Evolutionary conservation across 768 basidiomycete genomes (phyloP).

Genomic region (Coprinellus micaceus): DNA sequence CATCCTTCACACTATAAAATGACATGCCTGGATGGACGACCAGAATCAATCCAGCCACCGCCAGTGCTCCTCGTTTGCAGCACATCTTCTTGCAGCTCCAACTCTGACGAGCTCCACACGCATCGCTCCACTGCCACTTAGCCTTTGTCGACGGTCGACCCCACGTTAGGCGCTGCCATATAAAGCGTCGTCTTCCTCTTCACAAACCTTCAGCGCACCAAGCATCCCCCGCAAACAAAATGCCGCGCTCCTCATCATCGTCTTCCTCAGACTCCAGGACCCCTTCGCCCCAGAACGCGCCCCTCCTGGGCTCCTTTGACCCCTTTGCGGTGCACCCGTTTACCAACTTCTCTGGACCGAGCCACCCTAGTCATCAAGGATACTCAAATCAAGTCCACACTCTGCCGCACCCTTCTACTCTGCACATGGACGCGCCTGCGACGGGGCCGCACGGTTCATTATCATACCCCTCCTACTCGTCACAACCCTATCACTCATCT

Average conservation of each 20-base stretch:
- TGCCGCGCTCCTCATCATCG: constrained; percentile 4
- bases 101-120: not conserved
- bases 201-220: not conserved
- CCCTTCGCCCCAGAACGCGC: constrained; percentile 4
- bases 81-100: not conserved
- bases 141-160: not conserved
- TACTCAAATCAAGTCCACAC: not conserved
- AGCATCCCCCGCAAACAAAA: not conserved
- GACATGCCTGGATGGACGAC: not conserved
- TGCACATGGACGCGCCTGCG: constrained; percentile 3
- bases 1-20: not conserved
- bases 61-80: not conserved
- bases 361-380: not conserved
- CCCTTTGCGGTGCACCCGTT: constrained; percentile 10
- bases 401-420: constrained; percentile 8
- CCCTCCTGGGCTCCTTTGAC: not conserved
- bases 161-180: not conserved
- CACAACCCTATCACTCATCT: not conserved
- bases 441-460: not conserved
- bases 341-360: constrained; percentile 9
- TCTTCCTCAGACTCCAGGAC: constrained; percentile 8
- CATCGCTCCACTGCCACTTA: not conserved
- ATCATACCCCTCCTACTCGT: not conserved
- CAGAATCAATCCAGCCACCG: not conserved
- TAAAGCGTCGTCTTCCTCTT: not conserved